Base-by-base conservation (phyloP, 192 early-diverging fungal genomes). In the Coemansia sp. region DNA sequence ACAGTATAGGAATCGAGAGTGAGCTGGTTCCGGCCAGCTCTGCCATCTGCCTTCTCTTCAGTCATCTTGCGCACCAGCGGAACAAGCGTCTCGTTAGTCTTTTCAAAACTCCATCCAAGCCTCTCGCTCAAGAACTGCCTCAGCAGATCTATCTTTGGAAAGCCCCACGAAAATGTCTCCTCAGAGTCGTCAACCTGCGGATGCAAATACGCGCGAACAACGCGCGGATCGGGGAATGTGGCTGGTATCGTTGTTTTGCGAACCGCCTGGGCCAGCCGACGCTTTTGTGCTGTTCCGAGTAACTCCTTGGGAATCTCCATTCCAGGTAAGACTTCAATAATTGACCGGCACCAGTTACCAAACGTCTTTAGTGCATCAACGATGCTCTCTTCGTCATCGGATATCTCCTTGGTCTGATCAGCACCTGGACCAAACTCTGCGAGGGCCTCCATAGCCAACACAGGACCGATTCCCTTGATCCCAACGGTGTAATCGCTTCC, bases 401-500 rank as follows among this genome's bases (percentile, higher is more conserved):
- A 49, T 21, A 51, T 18, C 9, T 18, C 48, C 17, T 18, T 53
- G 22, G 53, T 59, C 45, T 25, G 39, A 42, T 57, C 67, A 12
- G 54, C 34, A 27, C 61, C 55, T 3, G 65, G 72, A 7, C 80
- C 78, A 70, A 89, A 96, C 60, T 87, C 84, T 41, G 83, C 82
- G 56, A 99, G 60, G 15, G 95, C 87, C 66, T 99, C 97, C 84
- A 97, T 85, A 0, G 93, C 94, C 21, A 82, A 70, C 19, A 96
- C 91, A 17, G 88, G 81, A 21, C 97, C 97, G 25, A 98, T 66
- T 3, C 93, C 93, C 23, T 83, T 72, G 56, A 99, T 80, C 0
- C 97, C 97, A 13, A 84, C 83, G 0, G 97, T 94, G 65, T 99
- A 99, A 77, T 99, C 97, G 67, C 93, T 97, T n/a, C 95, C 95